Percentiles rank a stretch among this genome's conserved stretches.
Evolutionary conservation across 495 filamentous ascomycete species (phyloP).

Genomic region (Aspergillus haitiensis): DNA sequence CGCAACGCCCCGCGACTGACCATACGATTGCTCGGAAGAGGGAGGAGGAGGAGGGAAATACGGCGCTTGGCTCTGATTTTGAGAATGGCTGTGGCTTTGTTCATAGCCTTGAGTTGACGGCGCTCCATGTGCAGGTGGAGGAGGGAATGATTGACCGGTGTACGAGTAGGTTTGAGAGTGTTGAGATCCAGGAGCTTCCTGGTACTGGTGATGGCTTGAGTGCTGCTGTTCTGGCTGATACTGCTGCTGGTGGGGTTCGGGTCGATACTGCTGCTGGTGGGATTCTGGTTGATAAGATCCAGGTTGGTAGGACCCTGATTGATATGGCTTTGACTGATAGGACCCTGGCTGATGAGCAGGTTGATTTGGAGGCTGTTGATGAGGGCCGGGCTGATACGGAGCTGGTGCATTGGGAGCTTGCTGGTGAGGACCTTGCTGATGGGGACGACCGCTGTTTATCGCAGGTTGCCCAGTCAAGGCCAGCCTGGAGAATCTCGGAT

Average conservation of each 20-base stretch:
- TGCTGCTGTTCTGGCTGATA: slow-evolving; percentile 6
- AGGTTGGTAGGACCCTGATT: slow-evolving; percentile 8
- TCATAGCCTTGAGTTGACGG: slow-evolving; percentile 24
- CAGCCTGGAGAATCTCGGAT: slow-evolving; percentile 61
- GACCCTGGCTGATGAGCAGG: slow-evolving; percentile 6
- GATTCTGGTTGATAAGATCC: slow-evolving; percentile 3
- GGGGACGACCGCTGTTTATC: slow-evolving; percentile 20
- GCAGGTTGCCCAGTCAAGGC: slow-evolving; percentile 37
- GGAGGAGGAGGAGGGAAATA: slow-evolving; percentile 52
- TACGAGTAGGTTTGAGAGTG: slow-evolving; percentile 33
- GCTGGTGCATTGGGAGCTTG: slow-evolving; percentile 8
- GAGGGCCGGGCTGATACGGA: slow-evolving; percentile 9
- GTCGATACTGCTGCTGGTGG: background rate
- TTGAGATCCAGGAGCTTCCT: slow-evolving; percentile 4
- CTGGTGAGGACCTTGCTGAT: slow-evolving; percentile 19
- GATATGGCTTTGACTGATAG: slow-evolving; percentile 7
- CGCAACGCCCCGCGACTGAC: slow-evolving; percentile 40
- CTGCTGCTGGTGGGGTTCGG: slow-evolving; percentile 18
- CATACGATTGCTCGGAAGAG: slow-evolving; percentile 33
- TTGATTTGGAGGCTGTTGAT: slow-evolving; percentile 9
- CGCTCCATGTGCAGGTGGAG: slow-evolving; percentile 44
- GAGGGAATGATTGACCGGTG: slow-evolving; percentile 45
- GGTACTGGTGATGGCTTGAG: slow-evolving; percentile 5
- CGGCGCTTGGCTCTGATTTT: slow-evolving; percentile 31
- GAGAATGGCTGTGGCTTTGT: slow-evolving; percentile 17